phyloP scores from a whole-genome alignment of 345 rosid species.

The Garcia nutans region DNA sequence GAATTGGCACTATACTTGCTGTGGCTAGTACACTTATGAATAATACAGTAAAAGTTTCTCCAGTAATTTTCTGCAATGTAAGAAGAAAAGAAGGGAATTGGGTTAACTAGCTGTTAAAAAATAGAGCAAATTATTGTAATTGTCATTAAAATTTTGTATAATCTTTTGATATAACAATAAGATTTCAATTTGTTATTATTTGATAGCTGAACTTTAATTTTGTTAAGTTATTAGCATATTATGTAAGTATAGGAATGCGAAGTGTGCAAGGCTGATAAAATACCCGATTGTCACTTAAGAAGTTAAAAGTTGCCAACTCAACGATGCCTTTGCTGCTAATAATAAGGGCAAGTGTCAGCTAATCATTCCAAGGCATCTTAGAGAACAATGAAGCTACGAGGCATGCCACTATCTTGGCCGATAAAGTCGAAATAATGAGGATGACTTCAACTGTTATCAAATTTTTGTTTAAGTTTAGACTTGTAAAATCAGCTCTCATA shows the following conservation, averaged over 20 bases:
- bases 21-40: conserved; percentile 4
- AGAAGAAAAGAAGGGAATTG: not conserved
- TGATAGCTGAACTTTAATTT: too few relatives aligned
- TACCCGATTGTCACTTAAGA: conserved; percentile 10
- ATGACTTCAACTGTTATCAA: not conserved
- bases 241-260: too few relatives aligned
- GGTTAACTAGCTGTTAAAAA: not conserved
- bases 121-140: too few relatives aligned
- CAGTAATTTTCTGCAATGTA: not conserved
- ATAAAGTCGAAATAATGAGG: not conserved
- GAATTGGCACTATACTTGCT: conserved; percentile 19
- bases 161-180: too few relatives aligned
- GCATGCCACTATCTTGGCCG: not conserved
- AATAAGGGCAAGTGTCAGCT: conserved; percentile 9
- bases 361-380: conserved; percentile 24
- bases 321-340: conserved; percentile 23
- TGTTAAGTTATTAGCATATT: too few relatives aligned
- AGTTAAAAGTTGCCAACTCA: conserved; percentile 8
- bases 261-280: too few relatives aligned
- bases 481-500: conserved; percentile 16
- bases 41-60: not conserved
- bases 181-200: too few relatives aligned
- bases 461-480: not conserved
- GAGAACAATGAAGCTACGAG: not conserved
- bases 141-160: too few relatives aligned